Conservation (phyloP, 2,329 filamentous ascomycete species). For the Apiospora hydei region DNA sequence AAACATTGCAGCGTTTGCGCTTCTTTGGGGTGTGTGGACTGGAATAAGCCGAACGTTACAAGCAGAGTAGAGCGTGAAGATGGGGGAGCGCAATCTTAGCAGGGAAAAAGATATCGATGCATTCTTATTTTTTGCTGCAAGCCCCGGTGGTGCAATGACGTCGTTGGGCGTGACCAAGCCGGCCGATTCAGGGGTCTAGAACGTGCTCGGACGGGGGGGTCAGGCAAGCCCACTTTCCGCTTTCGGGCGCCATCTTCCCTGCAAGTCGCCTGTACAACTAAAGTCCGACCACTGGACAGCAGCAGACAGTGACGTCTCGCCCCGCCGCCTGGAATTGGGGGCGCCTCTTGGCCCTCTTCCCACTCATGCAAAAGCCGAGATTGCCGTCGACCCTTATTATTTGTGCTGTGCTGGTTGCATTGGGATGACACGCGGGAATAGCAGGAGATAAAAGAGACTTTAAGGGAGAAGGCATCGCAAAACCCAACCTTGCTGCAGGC, state of each 20-base stretch:
- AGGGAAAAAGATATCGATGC: conserved; percentile 9
- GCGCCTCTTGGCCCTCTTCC: conserved; percentile 5
- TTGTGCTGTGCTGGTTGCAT: background rate
- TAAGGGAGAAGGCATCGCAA: background rate
- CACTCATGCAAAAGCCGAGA: conserved; percentile 16
- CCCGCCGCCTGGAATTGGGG: conserved; percentile 17
- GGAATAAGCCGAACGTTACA: conserved; percentile 4
- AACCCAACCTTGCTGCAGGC: background rate
- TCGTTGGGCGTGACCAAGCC: conserved; percentile 9
- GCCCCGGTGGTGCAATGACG: conserved; percentile 19
- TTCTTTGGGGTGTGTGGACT: background rate
- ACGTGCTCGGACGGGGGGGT: conserved; percentile 2
- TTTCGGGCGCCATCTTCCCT: conserved; percentile 5
- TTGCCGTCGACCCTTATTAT: conserved; percentile 14
- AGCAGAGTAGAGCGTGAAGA: background rate
- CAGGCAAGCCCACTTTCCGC: conserved; percentile 9
- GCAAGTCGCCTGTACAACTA: background rate
- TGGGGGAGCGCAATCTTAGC: conserved; percentile 13
- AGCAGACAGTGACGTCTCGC: conserved; percentile 9
- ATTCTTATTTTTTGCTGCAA: conserved; percentile 15
- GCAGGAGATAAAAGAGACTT: background rate
- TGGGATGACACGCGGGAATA: conserved; percentile 19
- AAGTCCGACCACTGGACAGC: conserved; percentile 19
- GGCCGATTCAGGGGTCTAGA: conserved; percentile 19
- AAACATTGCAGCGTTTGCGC: too few relatives aligned